Evolutionary conservation across 1,284 basidiomycete genomes (phyloP).

Genomic region (Porodaedalea pini): DNA sequence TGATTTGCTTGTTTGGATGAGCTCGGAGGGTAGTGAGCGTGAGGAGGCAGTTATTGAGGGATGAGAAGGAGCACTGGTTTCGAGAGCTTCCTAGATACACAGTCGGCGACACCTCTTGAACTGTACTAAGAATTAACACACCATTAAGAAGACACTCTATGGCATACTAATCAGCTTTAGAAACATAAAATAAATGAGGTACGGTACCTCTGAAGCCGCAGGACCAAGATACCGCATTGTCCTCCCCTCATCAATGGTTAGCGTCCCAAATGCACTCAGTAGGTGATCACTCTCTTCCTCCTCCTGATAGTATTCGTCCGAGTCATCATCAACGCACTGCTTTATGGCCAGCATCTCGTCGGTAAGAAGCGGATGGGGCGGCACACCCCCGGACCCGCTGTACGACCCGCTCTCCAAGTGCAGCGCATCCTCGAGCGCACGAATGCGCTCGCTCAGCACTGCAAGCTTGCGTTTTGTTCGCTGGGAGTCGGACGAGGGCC

Average conservation of each 20-base stretch:
- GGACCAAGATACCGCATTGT: slow-evolving; percentile 9
- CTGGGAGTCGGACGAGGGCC: not conserved
- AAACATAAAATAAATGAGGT: not conserved
- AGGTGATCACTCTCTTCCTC: slow-evolving; percentile 15
- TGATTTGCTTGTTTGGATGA: slow-evolving; percentile 2
- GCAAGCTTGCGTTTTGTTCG: slow-evolving; percentile 13
- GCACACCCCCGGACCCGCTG: not conserved
- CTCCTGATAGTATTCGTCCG: not conserved
- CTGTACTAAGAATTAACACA: not conserved
- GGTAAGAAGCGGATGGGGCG: slow-evolving; percentile 20
- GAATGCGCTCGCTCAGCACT: slow-evolving; percentile 19
- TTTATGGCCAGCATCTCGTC: slow-evolving; percentile 13
- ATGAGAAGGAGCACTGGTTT: not conserved
- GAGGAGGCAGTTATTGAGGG: slow-evolving; percentile 8
- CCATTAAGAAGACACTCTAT: not conserved
- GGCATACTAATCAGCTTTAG: not conserved
- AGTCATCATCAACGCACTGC: not conserved
- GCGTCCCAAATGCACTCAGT: slow-evolving; percentile 20
- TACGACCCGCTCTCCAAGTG: slow-evolving; percentile 12
- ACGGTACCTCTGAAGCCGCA: slow-evolving; percentile 5
- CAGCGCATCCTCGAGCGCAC: slow-evolving; percentile 23
- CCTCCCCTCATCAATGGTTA: slow-evolving; percentile 16
- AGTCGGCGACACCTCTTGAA: not conserved
- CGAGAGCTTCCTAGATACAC: not conserved
- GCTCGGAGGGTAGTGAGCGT: slow-evolving; percentile 8